Evolutionary conservation across 2,329 filamentous ascomycete genomes (phyloP).

Genomic region (Lachnellula suecica): DNA sequence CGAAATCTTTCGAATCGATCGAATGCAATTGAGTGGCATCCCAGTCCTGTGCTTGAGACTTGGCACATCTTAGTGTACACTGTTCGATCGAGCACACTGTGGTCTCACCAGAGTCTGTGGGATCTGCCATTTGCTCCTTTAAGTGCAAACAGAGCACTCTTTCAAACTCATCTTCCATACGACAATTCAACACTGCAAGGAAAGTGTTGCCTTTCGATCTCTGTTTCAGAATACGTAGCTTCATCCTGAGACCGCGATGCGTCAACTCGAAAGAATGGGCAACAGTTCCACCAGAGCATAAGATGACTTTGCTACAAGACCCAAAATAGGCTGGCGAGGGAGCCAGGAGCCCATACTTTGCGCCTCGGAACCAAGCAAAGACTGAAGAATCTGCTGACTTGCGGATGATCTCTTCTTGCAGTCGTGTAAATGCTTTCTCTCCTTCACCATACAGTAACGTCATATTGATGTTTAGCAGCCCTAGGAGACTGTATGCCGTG

Average conservation of each 20-base stretch:
- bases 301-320: constrained; percentile 9
- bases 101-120: constrained; percentile 7
- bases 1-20: constrained; percentile 6
- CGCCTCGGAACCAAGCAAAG: constrained; percentile 28
- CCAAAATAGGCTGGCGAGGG: constrained; percentile 8
- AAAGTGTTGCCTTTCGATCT: constrained; percentile 8
- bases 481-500: constrained; percentile 43
- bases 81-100: constrained; percentile 7
- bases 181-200: constrained; percentile 8
- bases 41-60: constrained; percentile 8
- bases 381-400: constrained; percentile 35
- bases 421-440: constrained; percentile 32
- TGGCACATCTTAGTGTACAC: constrained; percentile 6
- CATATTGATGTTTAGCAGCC: constrained; percentile 40
- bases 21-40: constrained; percentile 7
- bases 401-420: constrained; percentile 38
- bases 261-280: constrained; percentile 7
- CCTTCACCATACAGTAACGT: constrained; percentile 43
- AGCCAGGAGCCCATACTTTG: constrained; percentile 6
- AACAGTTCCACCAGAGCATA: constrained; percentile 9
- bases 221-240: constrained; percentile 10
- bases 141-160: constrained; percentile 8
- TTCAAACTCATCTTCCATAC: constrained; percentile 10
- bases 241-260: constrained; percentile 8
- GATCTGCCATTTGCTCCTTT: constrained; percentile 8